Base-by-base conservation (phyloP, 2,329 filamentous ascomycete species). In the Blumeriella jaapii region DNA sequence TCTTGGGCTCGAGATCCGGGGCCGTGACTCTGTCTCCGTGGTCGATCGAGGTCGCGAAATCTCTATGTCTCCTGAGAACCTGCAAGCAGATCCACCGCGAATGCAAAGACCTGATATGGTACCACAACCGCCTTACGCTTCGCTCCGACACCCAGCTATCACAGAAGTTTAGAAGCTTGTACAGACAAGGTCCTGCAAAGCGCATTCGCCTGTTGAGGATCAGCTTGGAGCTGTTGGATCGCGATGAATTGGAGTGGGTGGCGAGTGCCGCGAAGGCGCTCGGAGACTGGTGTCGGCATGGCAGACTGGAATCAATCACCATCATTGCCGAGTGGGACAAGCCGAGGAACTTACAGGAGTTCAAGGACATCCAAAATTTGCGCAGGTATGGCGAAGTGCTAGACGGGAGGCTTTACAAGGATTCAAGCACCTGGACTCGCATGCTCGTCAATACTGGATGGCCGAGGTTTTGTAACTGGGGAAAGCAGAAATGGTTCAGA, bases 221-320 rank as follows among this genome's bases (percentile, higher is more conserved):
- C 6, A 42, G 38, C 12, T 35, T 54, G 11, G 51, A 53, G 33
- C 24, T 54, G 10, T 37, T 54, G 5, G 51, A 54, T 34, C 42
- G 48, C 12, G 51, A 53, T 33, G 51, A 54, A 31, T 35, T 54
- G 18, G 47, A 53, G 31, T 54, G 51, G 51, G 38, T 51, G 12
- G 28, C 34, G 7, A 31, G 40, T 7, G 44, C 44, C 9, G 29
- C 45, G 8, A 29, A 38, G 28, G 38, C 45, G 9, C 38, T 52
- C 10, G 32, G 25, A 27, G 35, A 41, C 4, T 43, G 45, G 38
- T 32, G 37, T 14, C 29, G 27, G n/a, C 15, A 14, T 11, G 41
- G 44, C 14, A 38, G 38, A 14, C 25, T 51, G 22, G 33, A 45
- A 32, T 43, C 42, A 8, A 52, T 54, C 5, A 45, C 46, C 5